Base-by-base conservation (phyloP, 1,284 basidiomycete genomes). In the Ustilago tritici region DNA sequence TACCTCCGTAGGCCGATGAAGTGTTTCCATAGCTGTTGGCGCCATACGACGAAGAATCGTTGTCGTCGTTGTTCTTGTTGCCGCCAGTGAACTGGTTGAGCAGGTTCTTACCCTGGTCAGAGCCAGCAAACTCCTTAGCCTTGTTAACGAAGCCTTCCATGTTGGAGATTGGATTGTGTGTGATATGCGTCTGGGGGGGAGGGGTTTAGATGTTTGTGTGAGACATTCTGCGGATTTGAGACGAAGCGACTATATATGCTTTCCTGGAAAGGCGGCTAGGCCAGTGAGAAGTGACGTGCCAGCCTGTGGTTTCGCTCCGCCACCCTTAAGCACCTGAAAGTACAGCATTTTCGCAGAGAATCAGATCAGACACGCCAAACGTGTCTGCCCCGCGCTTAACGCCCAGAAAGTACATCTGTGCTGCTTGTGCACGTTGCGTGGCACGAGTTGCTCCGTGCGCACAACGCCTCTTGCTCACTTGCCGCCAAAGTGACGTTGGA, bases 131-230 rank as follows among this genome's bases (percentile, higher is more conserved):
- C 62, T 82, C 73, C 70, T 80, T 80, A 34, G 78, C 80, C 70
- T 82, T 76, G 76, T 82, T 80, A 63, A 82, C 70, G 69, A 82
- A 76, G 32, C 62, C 59, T 40, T 80, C 78, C 80, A 82, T 82
- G 19, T n/a, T 79, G 74, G n/a, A 3, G 23, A 60, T 38, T 55
- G 52, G 32, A 35, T 41, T 11, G 40, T 35, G 6, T 9, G 7
- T 46, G 17, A 28, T 28, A 28, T 28, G 23, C 23, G 23, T 28
- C 23, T 28, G 23, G 23, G 23, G 23, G 23, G 3, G 32, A 6
- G 15, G 38, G 17, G 57, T 28, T 4, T 50, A 34, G 32, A 12
- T 34, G 28, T 17, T 6, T 11, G 56, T 6, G 41, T 34, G 17
- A 23, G 2, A 11, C 38, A 34, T 50, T 2, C 10, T 14, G 15